These are phyloP conservation scores for Gloeopeniophorella convolvens DNA, from an alignment of 768 basidiomycete species.

Conservation along the genomic window DNA sequence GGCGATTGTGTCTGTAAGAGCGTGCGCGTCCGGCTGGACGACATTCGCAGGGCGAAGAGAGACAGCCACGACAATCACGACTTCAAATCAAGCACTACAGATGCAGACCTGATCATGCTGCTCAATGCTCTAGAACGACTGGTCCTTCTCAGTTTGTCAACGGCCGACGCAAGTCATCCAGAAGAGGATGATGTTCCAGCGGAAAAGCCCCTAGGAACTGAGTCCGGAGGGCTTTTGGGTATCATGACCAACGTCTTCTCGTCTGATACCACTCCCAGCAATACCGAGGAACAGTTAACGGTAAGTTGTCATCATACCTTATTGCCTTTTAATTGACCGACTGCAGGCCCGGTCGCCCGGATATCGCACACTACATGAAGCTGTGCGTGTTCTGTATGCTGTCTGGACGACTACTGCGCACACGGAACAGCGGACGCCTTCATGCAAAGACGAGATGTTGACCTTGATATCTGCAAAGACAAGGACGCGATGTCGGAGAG, in stretches of 20 bases:
- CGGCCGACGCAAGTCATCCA: slow-evolving; percentile 38
- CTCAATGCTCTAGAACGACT: slow-evolving; percentile 81
- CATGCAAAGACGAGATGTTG: slow-evolving; percentile 61
- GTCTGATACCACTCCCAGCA: slow-evolving; percentile 47
- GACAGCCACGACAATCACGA: slow-evolving; percentile 34
- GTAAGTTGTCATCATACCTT: slow-evolving; percentile 33
- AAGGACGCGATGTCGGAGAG: slow-evolving; percentile 64
- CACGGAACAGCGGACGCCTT: slow-evolving; percentile 38
- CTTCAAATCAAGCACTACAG: slow-evolving; percentile 49
- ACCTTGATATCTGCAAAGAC: slow-evolving; percentile 61
- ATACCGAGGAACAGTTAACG: slow-evolving; percentile 48
- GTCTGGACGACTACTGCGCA: slow-evolving; percentile 63
- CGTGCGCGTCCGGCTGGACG: slow-evolving; percentile 47
- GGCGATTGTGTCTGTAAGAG: slow-evolving; percentile 76
- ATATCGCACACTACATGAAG: slow-evolving; percentile 72
- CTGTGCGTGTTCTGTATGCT: slow-evolving; percentile 68
- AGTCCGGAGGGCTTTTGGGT: slow-evolving; percentile 69
- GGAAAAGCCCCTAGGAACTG: slow-evolving; percentile 45
- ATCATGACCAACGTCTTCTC: slow-evolving; percentile 91
- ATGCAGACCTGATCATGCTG: slow-evolving; percentile 80
- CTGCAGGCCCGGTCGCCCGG: slow-evolving; percentile 64
- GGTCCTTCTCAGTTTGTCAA: slow-evolving; percentile 62
- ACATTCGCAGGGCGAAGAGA: slow-evolving; percentile 31
- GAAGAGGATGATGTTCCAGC: slow-evolving; percentile 50
- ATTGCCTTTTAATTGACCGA: slow-evolving; percentile 7